Evolutionary conservation across 805 yeast species (phyloP), one percentile per base, ranked within the genome.

Genomic region (Zygosaccharomyces gambellarensis): DNA sequence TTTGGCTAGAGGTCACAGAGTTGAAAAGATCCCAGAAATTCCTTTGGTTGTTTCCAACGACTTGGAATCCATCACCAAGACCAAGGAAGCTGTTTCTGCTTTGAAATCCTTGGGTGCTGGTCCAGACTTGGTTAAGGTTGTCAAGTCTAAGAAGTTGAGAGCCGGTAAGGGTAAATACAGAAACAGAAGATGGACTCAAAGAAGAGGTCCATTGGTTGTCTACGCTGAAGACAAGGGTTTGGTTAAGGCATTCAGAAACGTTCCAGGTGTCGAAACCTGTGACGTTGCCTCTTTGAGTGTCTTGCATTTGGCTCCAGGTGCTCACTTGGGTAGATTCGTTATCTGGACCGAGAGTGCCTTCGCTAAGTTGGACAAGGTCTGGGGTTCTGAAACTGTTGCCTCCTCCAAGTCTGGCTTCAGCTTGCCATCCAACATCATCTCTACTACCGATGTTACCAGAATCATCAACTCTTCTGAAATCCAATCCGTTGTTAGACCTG

Each of bases 121-220:
- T 85, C 83, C 90, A 77, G 99, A 94, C 72, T 94, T 94, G 71
- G 82, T 87, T 81, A 90, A 90, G 86, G 99, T 92, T 72, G 81
- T 92, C 82, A 89, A 88, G 79, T 92, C 98, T 77, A 90, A 88
- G 90, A 94, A 90, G 80, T 75, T 90, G 79, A 90, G 99, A 81
- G 97, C 99, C 68, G 99, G 99, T 84, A 89, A 92, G 85, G 99
- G 99, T 87, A 94, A 94, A 82, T 80, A 89, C 81, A 90, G 99
- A 85, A 95, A 95, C 81, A 90, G 99, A 83, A 90, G 99, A 83
- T 87, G 82, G 86, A 88, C 96, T 70, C 99, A 94, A 82, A 90
- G 98, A 85, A 88, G 94, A 78, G 99, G 99, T 77, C 99, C 99
- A 73, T 87, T 94, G 73, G 95, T 94, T 65, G 96, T 94, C 78